These are phyloP conservation scores for Trichoderma erinaceum DNA, from an alignment of 495 filamentous ascomycete species.

Conservation along the genomic window DNA sequence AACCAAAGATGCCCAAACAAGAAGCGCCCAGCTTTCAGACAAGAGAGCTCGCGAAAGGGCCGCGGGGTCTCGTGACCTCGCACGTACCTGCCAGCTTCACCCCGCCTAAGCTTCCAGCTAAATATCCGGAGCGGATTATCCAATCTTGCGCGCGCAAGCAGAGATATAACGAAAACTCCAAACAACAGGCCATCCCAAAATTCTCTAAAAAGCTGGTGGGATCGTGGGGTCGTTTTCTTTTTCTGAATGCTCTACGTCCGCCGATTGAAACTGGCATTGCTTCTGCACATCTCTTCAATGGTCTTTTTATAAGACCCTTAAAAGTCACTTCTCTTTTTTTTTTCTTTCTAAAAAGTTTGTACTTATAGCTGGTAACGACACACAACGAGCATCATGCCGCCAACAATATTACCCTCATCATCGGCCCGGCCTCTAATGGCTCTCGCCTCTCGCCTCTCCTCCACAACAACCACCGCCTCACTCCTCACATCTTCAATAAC, in stretches of 20 bases:
- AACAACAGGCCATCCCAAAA: not conserved
- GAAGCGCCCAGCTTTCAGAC: conserved; percentile 9
- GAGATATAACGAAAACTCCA: not conserved
- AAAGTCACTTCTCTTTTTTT: not conserved
- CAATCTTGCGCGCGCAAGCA: not conserved
- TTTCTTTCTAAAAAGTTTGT: not conserved
- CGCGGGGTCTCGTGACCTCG: conserved; percentile 7
- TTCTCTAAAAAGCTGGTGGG: not conserved
- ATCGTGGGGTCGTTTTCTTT: not conserved
- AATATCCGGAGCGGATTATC: not conserved
- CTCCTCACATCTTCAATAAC: not conserved
- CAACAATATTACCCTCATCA: not conserved
- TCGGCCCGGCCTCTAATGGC: not conserved
- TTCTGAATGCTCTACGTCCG: not conserved
- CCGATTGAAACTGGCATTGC: not conserved
- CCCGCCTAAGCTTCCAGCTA: not conserved
- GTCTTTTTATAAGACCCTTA: not conserved
- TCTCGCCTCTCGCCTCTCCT: not conserved
- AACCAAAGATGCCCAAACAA: not conserved
- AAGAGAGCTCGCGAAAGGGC: not conserved
- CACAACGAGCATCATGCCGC: not conserved
- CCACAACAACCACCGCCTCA: not conserved
- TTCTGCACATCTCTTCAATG: not conserved
- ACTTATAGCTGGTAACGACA: not conserved
- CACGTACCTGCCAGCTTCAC: not conserved